These are phyloP conservation scores for Cicer yamashitae DNA, from an alignment of 306 rosid species.

Conservation along the genomic window DNA sequence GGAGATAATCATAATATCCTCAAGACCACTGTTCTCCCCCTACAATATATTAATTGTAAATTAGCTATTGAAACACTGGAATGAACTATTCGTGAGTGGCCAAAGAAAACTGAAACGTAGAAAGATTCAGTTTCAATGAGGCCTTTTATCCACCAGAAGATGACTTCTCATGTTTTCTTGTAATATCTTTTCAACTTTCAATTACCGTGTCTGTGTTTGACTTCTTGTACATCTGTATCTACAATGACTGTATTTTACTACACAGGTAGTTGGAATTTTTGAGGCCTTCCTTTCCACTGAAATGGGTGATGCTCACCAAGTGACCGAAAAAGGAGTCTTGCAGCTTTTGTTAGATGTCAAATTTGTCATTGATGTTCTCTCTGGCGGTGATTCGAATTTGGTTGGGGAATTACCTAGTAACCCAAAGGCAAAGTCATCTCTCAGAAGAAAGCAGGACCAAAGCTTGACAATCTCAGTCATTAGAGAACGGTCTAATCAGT, in stretches of 20 bases:
- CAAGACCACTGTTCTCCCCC: neutral
- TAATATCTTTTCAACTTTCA: neutral
- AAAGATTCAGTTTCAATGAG: neutral
- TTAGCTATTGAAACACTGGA: neutral
- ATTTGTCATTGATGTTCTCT: conserved; percentile 88
- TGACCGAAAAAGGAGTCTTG: conserved; percentile 91
- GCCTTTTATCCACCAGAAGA: neutral
- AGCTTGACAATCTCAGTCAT: conserved; percentile 62
- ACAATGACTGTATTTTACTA: conserved; percentile 35
- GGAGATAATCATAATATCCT: neutral
- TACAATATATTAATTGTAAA: neutral
- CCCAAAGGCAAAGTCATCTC: conserved; percentile 56
- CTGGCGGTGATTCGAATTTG: conserved; percentile 72
- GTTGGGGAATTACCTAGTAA: conserved; percentile 58
- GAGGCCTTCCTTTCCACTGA: conserved; percentile 66
- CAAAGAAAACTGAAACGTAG: neutral
- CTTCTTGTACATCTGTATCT: conserved; percentile 27
- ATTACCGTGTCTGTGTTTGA: conserved; percentile 8
- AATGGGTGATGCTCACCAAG: conserved; percentile 65
- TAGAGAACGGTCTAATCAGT: conserved; percentile 67
- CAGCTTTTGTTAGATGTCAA: conserved; percentile 88
- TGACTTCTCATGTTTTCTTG: neutral
- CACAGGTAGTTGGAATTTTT: conserved; percentile 80
- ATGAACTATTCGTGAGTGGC: neutral
- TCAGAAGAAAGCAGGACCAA: conserved; percentile 77